These are phyloP conservation scores for Aspergillus oerlinghausenensis DNA, from an alignment of 2,329 filamentous ascomycete species.

Conservation along the genomic window DNA sequence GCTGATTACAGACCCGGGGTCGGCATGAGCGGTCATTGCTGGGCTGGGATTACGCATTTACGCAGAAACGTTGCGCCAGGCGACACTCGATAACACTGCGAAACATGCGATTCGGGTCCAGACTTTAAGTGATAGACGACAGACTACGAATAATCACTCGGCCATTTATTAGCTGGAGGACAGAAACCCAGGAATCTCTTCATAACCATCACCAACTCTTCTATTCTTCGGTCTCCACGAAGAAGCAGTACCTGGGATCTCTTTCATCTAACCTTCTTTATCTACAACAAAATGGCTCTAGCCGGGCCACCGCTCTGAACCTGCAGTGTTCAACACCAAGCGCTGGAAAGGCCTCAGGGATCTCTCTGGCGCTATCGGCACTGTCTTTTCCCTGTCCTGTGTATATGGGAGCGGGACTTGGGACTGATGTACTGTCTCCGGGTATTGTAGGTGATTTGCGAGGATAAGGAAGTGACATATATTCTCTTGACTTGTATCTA, in stretches of 20 bases:
- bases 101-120: not conserved
- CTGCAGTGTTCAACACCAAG: conserved; percentile 34
- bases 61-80: not conserved
- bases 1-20: not conserved
- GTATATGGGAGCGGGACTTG: not conserved
- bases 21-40: not conserved
- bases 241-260: not conserved
- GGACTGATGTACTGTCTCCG: not conserved
- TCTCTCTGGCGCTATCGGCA: conserved; percentile 27
- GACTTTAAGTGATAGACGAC: not conserved
- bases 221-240: not conserved
- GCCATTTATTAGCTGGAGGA: not conserved
- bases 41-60: not conserved
- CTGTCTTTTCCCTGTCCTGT: not conserved
- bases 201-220: not conserved
- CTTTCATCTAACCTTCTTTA: not conserved
- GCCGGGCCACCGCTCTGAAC: conserved; percentile 21
- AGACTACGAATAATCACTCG: not conserved
- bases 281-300: conserved; percentile 23
- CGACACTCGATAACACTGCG: not conserved
- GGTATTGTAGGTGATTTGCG: not conserved
- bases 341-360: conserved; percentile 56
- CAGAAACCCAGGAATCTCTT: not conserved
- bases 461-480: not conserved
- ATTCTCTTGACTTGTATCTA: not conserved